Base-by-base conservation (phyloP, 768 basidiomycete genomes). In the Pilatotrama ljubarskyi region DNA sequence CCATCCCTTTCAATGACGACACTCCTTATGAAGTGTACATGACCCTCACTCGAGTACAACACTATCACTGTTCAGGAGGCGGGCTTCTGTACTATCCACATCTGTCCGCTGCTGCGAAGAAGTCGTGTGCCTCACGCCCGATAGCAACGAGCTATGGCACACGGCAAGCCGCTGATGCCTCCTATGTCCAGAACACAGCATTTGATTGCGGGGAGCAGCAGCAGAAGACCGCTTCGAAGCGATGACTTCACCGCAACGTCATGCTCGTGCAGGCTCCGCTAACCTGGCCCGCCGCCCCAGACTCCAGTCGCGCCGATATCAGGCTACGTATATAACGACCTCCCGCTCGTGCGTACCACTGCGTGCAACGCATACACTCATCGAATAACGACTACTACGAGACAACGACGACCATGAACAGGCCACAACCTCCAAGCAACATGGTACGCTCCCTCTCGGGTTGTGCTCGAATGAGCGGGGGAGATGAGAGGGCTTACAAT, bases 1-100 rank as follows among this genome's bases (percentile, higher is more conserved):
- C 47, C 59, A 62, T 50, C 37, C 52, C 32, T 40, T 49, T n/a
- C 47, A 62, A 56, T 26, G 54, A 61, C 52, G 61, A 57, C 60
- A 32, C 29, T 32, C 29, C 29, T 32, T 32, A 32, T 32, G 29
- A 32, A 32, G 29, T 32, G 29, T 32, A 10, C 29, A 32, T 32
- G 29, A 32, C 29, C 29, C 4, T 32, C 29, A 4, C 29, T 32
- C 10, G 29, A 32, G 10, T 32, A 10, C 29, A 4, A 32, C 29
- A 10, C 29, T 4, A 32, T 32, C 29, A 4, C 10, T 32, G n/a
- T n/a, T n/a, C n/a, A n/a, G n/a, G n/a, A n/a, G n/a, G n/a, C n/a
- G n/a, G n/a, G n/a, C n/a, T n/a, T n/a, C n/a, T n/a, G n/a, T n/a
- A n/a, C n/a, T n/a, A n/a, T n/a, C n/a, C n/a, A n/a, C n/a, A n/a